Evolutionary conservation across 2,329 filamentous ascomycete species (phyloP).

Genomic region (Hansfordia pulvinata): DNA sequence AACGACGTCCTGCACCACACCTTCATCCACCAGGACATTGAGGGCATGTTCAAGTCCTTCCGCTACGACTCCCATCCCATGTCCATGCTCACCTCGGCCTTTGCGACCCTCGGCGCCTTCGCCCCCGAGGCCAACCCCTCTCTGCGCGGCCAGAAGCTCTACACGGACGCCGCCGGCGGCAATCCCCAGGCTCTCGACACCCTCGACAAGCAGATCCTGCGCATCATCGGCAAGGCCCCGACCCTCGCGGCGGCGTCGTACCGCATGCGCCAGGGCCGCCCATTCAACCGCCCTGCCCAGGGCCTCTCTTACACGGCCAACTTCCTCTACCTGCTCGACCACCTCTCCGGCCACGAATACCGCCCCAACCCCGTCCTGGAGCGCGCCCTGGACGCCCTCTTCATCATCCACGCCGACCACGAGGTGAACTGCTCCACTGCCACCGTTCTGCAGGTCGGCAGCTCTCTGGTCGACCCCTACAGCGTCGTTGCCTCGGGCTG

Average conservation of each 20-base stretch:
- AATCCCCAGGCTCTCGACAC: constrained; percentile 24
- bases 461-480: constrained; percentile 40
- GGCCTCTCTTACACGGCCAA: constrained; percentile 39
- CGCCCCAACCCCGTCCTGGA: constrained; percentile 33
- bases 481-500: constrained; percentile 36
- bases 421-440: constrained; percentile 45
- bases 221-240: constrained; percentile 36
- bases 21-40: constrained; percentile 32
- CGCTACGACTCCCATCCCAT: constrained; percentile 38
- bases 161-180: constrained; percentile 27
- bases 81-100: constrained; percentile 35
- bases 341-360: constrained; percentile 31
- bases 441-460: constrained; percentile 40
- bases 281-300: constrained; percentile 32
- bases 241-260: constrained; percentile 36
- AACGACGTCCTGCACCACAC: constrained; percentile 37
- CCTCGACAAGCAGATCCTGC: constrained; percentile 37
- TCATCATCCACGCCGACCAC: constrained; percentile 43
- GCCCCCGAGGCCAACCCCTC: constrained; percentile 35
- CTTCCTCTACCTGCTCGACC: constrained; percentile 38
- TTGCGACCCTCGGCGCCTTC: constrained; percentile 34
- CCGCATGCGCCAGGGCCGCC: constrained; percentile 35
- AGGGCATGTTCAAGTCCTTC: constrained; percentile 35
- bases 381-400: constrained; percentile 35
- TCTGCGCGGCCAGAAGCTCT: constrained; percentile 33